These are phyloP conservation scores for Colletotrichum graminicola DNA, from an alignment of 2,329 filamentous ascomycete genomes.

Conservation along the genomic window DNA sequence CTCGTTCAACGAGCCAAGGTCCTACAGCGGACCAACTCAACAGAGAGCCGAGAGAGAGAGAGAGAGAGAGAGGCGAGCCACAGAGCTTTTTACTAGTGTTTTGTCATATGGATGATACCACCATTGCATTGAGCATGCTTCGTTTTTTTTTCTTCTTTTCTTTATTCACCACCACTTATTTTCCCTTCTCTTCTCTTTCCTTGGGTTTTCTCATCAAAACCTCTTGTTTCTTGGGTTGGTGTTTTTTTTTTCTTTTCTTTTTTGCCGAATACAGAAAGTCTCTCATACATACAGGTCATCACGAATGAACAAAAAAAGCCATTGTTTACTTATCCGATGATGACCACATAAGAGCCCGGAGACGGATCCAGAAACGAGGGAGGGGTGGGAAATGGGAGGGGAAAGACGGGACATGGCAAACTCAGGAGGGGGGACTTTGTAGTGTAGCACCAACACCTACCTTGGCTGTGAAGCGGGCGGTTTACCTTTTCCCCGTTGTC, in stretches of 20 bases:
- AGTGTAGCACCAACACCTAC: slow-evolving; percentile 19
- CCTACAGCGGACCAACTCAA: slow-evolving; percentile 40
- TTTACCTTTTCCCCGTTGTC: background rate
- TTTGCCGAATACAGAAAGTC: slow-evolving; percentile 31
- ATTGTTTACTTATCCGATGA: slow-evolving; percentile 22
- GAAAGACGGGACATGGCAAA: slow-evolving; percentile 1
- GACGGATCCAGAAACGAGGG: background rate
- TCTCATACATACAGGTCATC: slow-evolving; percentile 39
- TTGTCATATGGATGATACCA: slow-evolving; percentile 58
- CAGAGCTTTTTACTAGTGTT: slow-evolving; percentile 42
- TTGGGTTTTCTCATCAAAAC: slow-evolving; percentile 36
- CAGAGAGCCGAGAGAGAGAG: slow-evolving; percentile 36
- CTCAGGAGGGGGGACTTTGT: background rate
- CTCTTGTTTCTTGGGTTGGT: slow-evolving; percentile 40
- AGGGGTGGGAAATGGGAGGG: background rate
- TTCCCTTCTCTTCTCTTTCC: slow-evolving; percentile 31
- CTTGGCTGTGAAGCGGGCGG: slow-evolving; percentile 27
- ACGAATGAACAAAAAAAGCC: slow-evolving; percentile 26
- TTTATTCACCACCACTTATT: slow-evolving; percentile 35
- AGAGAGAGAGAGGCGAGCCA: slow-evolving; percentile 30
- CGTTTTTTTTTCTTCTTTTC: slow-evolving; percentile 43
- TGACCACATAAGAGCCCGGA: slow-evolving; percentile 12
- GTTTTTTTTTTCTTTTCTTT: slow-evolving; percentile 7
- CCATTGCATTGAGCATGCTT: slow-evolving; percentile 54
- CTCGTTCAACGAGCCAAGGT: slow-evolving; percentile 31